Percentiles rank a stretch among this genome's conserved stretches.
phyloP scores from a whole-genome alignment of 1,284 basidiomycete species.

The Cystobasidium sp. region DNA sequence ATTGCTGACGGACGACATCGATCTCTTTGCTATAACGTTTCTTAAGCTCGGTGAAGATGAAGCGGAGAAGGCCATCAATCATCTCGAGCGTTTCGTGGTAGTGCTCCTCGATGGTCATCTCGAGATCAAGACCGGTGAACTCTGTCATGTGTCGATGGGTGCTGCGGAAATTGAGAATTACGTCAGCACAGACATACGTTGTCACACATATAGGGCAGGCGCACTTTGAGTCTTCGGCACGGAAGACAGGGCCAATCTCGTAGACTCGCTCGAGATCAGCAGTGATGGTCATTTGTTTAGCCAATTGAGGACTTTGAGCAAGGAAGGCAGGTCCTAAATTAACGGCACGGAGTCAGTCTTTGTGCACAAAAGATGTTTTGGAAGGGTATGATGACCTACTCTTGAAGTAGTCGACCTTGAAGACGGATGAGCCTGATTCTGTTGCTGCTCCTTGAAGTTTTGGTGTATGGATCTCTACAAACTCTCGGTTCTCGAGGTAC shows the following conservation, averaged over 20 bases:
- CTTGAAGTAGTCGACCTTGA: constrained; percentile 98
- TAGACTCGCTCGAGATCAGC: constrained; percentile 98
- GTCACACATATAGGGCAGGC: not conserved
- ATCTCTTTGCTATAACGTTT: constrained; percentile 79
- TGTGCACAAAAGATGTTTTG: too few species aligned
- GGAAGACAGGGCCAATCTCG: constrained; percentile 75
- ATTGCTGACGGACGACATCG: constrained; percentile 78
- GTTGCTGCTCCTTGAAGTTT: constrained; percentile 97
- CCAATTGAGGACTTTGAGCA: constrained; percentile 94
- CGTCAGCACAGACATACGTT: constrained; percentile 52
- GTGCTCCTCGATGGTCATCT: constrained; percentile 98
- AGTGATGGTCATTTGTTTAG: constrained; percentile 99
- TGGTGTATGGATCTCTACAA: constrained; percentile 95
- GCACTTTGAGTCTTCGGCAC: constrained; percentile 19
- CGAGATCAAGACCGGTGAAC: constrained; percentile 97
- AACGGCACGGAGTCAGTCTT: too few species aligned
- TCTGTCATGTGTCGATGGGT: constrained; percentile 98
- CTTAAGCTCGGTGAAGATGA: constrained; percentile 81
- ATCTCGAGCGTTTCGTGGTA: constrained; percentile 93
- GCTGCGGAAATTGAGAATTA: constrained; percentile 61
- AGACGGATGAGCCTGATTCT: constrained; percentile 94
- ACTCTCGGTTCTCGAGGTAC: constrained; percentile 74
- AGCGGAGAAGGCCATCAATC: constrained; percentile 79
- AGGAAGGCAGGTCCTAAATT: constrained; percentile 90
- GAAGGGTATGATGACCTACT: constrained; percentile 60